Percentiles rank a stretch among this genome's conserved stretches.
Evolutionary conservation across 1,284 basidiomycete genomes (phyloP).

Genomic region (Quambalaria eucalypti): DNA sequence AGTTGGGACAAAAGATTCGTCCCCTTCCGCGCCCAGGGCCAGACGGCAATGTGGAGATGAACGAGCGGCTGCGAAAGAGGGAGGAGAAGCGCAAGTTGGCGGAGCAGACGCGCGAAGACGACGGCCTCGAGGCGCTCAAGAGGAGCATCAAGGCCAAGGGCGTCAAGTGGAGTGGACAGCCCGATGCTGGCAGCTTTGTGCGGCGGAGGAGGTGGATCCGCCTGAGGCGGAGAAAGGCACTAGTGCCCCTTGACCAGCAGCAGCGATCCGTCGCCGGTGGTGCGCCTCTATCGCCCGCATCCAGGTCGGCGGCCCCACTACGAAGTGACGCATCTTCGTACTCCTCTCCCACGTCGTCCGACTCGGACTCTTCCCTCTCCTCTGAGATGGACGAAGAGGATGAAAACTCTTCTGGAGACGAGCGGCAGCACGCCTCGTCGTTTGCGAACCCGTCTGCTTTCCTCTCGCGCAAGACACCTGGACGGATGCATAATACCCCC

Average conservation of each 20-base stretch:
- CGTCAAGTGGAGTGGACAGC: constrained; percentile 34
- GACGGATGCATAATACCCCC: constrained; percentile 15
- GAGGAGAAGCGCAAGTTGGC: constrained; percentile 15
- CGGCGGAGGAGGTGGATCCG: constrained; percentile 42
- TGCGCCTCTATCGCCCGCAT: background rate
- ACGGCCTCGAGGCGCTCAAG: constrained; percentile 40
- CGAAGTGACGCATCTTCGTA: background rate
- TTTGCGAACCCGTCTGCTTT: constrained; percentile 17
- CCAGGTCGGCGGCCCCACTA: background rate
- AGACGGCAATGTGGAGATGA: constrained; percentile 25
- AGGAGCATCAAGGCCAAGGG: constrained; percentile 25
- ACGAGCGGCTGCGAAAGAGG: constrained; percentile 11
- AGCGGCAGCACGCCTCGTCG: constrained; percentile 10
- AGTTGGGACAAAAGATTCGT: constrained; percentile 19
- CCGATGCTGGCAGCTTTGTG: constrained; percentile 35
- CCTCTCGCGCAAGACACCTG: constrained; percentile 20
- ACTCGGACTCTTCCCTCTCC: constrained; percentile 4
- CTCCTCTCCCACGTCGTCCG: background rate
- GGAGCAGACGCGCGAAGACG: constrained; percentile 29
- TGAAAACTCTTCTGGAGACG: constrained; percentile 2
- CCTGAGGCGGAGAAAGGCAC: constrained; percentile 18
- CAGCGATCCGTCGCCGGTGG: background rate
- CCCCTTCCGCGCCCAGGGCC: constrained; percentile 21
- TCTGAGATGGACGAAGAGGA: constrained; percentile 18
- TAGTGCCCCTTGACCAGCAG: background rate